These are phyloP conservation scores for Claviceps sp. DNA, from an alignment of 2,329 filamentous ascomycete genomes.

Conservation along the genomic window DNA sequence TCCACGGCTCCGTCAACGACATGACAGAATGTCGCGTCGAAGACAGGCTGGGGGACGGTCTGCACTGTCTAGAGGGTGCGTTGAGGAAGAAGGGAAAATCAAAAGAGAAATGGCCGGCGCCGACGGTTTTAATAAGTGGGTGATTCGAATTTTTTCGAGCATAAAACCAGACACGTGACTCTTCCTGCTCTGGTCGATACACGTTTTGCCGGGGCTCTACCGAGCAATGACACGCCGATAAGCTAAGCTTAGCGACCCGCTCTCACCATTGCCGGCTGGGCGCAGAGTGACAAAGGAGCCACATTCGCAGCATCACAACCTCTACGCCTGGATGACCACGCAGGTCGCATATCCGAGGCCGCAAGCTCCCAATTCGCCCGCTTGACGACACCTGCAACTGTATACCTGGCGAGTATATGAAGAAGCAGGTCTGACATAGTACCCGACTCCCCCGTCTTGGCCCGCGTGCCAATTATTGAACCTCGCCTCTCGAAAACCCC, in stretches of 20 bases:
- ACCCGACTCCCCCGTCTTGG: conserved; percentile 8
- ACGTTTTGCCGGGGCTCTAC: conserved; percentile 8
- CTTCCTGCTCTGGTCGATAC: too few species aligned
- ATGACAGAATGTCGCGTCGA: conserved; percentile 56
- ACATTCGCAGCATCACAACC: background rate
- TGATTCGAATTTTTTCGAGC: background rate
- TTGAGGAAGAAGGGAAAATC: conserved; percentile 36
- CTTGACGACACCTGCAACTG: background rate
- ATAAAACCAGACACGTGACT: too few species aligned
- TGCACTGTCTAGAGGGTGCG: conserved; percentile 83
- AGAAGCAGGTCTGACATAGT: background rate
- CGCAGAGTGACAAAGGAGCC: background rate
- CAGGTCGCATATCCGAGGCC: background rate
- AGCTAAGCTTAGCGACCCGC: background rate
- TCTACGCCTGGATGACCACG: background rate
- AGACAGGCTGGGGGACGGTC: conserved; percentile 49
- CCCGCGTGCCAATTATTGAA: conserved; percentile 17
- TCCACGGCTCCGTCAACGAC: conserved; percentile 41
- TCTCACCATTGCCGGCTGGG: background rate
- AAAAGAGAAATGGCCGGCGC: background rate
- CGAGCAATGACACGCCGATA: conserved; percentile 4
- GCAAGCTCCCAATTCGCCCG: background rate
- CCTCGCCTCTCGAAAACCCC: conserved; percentile 1
- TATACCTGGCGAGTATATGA: background rate
- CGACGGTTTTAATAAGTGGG: background rate